Evolutionary conservation across 345 rosid species (phyloP).

Genomic region (Nephelium lappaceum): DNA sequence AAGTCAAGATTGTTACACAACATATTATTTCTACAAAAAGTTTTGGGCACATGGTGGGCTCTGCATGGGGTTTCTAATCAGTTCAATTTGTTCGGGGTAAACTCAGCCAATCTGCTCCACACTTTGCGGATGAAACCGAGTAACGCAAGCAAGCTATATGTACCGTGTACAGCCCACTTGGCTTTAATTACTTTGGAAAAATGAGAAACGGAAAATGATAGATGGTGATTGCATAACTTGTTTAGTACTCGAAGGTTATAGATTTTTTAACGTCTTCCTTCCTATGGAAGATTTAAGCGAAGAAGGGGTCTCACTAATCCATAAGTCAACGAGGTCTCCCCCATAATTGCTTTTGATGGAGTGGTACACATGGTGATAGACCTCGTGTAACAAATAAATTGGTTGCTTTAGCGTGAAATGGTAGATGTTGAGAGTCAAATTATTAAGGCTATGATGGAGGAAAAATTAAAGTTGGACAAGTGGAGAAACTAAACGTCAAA

Average conservation of each 20-base stretch:
- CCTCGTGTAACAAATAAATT: too few species aligned
- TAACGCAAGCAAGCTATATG: neutral
- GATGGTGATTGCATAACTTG: neutral
- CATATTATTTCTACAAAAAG: neutral
- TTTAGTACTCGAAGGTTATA: neutral
- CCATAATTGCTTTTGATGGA: neutral
- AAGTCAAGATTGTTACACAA: neutral
- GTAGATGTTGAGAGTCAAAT: constrained; percentile 5
- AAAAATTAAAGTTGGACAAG: neutral
- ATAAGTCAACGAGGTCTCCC: neutral
- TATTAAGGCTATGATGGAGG: neutral
- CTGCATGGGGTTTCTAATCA: neutral
- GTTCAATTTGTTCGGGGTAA: neutral
- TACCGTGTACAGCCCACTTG: too few species aligned
- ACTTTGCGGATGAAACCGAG: neutral
- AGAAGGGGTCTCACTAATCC: too few species aligned
- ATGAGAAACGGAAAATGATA: too few species aligned
- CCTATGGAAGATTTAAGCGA: too few species aligned
- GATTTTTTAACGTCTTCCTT: neutral
- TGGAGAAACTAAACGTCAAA: neutral
- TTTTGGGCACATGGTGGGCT: constrained; percentile 11
- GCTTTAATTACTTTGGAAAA: too few species aligned
- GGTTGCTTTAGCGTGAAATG: neutral
- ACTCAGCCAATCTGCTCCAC: constrained; percentile 2
- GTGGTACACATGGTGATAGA: neutral